Evolutionary conservation across 352 stramenopile species (phyloP).

Genomic region (Phytophthora litchii): DNA sequence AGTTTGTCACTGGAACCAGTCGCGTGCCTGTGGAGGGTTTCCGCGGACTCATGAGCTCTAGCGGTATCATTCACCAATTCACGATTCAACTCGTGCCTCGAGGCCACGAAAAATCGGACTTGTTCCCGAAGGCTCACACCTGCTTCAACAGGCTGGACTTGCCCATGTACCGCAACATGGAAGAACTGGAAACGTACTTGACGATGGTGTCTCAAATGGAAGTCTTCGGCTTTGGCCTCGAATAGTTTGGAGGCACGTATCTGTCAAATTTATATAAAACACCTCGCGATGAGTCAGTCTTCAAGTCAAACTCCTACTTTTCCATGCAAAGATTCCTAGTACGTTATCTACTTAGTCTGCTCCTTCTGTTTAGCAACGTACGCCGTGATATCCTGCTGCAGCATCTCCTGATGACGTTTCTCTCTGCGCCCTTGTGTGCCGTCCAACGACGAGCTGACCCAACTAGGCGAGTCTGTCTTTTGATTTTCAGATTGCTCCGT

Average conservation of each 20-base stretch:
- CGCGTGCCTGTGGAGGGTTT: constrained; percentile 85
- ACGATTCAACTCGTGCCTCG: constrained; percentile 75
- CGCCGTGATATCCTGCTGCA: constrained; percentile 51
- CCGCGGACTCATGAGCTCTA: constrained; percentile 77
- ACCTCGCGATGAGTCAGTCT: constrained; percentile 9
- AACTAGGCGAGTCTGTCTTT: constrained; percentile 7
- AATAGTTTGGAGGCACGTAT: constrained; percentile 25
- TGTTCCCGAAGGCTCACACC: constrained; percentile 82
- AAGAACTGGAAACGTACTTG: constrained; percentile 79
- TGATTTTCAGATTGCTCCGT: constrained; percentile 18
- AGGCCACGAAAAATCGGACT: constrained; percentile 42
- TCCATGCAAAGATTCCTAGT: background rate
- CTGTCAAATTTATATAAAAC: constrained; percentile 17
- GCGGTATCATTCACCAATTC: constrained; percentile 81
- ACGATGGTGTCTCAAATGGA: constrained; percentile 78
- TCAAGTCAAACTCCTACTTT: background rate
- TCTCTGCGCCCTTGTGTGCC: constrained; percentile 54
- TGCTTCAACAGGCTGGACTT: constrained; percentile 88
- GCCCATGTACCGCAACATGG: constrained; percentile 65
- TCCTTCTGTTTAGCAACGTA: constrained; percentile 44
- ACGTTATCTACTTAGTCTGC: constrained; percentile 19
- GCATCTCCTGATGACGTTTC: constrained; percentile 53
- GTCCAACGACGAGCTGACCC: constrained; percentile 34
- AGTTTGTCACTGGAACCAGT: constrained; percentile 81
- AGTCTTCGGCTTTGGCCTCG: constrained; percentile 53